phyloP scores from a whole-genome alignment of 352 stramenopile genomes.

The Phytophthora pistaciae region DNA sequence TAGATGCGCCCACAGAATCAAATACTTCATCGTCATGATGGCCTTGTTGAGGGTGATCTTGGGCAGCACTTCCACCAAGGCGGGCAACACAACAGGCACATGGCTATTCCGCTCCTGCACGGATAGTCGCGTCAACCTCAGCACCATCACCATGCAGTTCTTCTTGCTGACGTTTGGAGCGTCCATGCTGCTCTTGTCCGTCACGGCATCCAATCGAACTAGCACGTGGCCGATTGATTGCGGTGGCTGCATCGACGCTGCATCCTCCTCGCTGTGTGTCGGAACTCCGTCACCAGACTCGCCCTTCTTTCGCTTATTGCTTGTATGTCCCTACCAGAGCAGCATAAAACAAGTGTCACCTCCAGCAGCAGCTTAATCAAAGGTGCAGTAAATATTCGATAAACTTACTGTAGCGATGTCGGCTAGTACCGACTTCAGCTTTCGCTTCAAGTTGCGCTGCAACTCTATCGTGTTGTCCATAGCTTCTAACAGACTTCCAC shows the following conservation, averaged over 20 bases:
- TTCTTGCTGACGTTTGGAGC: neutral
- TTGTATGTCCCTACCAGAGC: neutral
- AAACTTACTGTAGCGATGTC: neutral
- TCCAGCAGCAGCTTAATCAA: no score
- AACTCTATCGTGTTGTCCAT: no score
- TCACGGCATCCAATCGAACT: neutral
- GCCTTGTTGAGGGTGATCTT: neutral
- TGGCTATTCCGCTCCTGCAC: neutral
- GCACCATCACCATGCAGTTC: neutral
- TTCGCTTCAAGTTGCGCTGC: conserved; percentile 2
- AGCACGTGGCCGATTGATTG: neutral
- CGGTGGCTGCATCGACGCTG: neutral
- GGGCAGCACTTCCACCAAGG: neutral
- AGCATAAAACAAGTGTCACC: neutral
- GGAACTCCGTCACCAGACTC: neutral
- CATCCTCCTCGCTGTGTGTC: neutral
- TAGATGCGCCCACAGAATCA: neutral
- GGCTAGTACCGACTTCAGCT: neutral
- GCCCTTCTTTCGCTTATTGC: neutral
- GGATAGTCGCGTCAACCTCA: neutral
- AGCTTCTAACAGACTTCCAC: no score
- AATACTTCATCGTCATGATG: neutral
- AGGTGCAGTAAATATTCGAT: no score
- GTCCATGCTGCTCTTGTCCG: neutral
- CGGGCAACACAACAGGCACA: neutral